Evolutionary conservation across 164 flowering plant genomes (phyloP).

Genomic region (Magnolia changhungtana): DNA sequence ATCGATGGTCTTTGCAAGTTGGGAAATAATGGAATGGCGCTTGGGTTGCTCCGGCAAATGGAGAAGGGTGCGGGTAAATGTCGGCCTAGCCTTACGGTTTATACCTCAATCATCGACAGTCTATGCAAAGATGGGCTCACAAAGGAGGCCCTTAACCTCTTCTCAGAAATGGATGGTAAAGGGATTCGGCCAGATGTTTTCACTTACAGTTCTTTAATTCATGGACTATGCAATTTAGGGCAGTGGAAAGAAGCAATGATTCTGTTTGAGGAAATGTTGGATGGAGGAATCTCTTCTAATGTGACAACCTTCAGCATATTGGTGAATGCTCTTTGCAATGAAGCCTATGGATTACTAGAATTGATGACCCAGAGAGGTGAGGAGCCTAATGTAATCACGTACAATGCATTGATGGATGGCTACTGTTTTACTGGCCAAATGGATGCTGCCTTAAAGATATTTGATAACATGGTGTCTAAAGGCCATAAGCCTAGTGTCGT

Average conservation of each 20-base stretch:
- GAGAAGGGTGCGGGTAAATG: not conserved
- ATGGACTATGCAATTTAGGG: not conserved
- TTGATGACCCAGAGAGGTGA: not conserved
- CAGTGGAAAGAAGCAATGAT: not conserved
- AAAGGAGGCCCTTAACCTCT: conserved; percentile 2
- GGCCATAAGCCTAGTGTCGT: not conserved
- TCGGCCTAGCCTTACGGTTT: not conserved
- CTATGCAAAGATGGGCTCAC: conserved; percentile 5
- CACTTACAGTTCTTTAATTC: conserved; percentile 7
- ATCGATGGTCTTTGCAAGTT: conserved; percentile 22
- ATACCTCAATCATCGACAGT: conserved; percentile 1
- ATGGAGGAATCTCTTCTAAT: not conserved
- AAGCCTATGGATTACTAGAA: not conserved
- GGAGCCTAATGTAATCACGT: not conserved
- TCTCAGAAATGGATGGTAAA: not conserved
- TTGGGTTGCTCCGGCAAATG: conserved; percentile 9
- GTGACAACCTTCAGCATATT: not conserved
- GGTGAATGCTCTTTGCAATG: not conserved
- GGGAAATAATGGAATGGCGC: not conserved
- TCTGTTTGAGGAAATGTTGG: not conserved
- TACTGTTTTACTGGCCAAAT: not conserved
- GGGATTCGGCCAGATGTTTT: conserved; percentile 2
- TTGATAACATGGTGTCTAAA: not conserved
- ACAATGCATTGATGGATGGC: not conserved
- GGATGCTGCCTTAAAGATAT: not conserved